Conservation (phyloP, 2,329 filamentous ascomycete genomes). For the Graphilbum fragrans region DNA sequence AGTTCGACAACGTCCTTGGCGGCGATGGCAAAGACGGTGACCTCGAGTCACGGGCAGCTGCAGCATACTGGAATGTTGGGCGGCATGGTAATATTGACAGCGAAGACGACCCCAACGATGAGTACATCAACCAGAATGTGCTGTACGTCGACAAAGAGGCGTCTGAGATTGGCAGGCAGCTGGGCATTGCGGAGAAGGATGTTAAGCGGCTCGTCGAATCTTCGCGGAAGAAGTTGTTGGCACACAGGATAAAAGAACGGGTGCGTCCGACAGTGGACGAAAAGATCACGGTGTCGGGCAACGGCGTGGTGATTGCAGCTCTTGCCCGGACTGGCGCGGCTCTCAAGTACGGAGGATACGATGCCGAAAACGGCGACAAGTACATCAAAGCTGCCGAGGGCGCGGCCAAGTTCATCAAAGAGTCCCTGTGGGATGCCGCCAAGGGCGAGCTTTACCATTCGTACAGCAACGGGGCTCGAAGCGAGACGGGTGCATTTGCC, state of each 20-base stretch:
- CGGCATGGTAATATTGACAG: conserved; percentile 77
- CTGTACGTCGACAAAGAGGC: conserved; percentile 58
- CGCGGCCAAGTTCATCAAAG: conserved; percentile 60
- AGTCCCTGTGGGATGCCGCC: conserved; percentile 57
- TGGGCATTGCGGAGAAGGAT: conserved; percentile 58
- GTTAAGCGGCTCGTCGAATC: conserved; percentile 54
- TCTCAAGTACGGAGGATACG: conserved; percentile 39
- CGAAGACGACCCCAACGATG: conserved; percentile 78
- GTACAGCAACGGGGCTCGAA: conserved; percentile 53
- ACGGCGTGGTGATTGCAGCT: conserved; percentile 75
- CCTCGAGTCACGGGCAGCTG: conserved; percentile 59
- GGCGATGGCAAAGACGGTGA: conserved; percentile 29
- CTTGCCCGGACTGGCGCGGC: conserved; percentile 65
- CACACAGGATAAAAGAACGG: conserved; percentile 62
- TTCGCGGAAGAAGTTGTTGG: conserved; percentile 55
- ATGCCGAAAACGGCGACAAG: conserved; percentile 40
- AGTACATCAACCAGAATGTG: conserved; percentile 91
- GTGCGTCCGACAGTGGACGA: conserved; percentile 70
- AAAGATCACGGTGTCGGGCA: conserved; percentile 80
- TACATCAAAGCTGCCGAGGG: conserved; percentile 56
- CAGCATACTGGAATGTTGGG: conserved; percentile 73
- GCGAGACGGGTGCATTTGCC: conserved; percentile 62
- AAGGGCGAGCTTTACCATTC: conserved; percentile 58
- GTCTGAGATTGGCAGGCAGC: conserved; percentile 59
- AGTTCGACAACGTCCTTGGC: conserved; percentile 63